Base-by-base conservation (phyloP, 139 green algal species). In the Coccomyxa sp. region DNA sequence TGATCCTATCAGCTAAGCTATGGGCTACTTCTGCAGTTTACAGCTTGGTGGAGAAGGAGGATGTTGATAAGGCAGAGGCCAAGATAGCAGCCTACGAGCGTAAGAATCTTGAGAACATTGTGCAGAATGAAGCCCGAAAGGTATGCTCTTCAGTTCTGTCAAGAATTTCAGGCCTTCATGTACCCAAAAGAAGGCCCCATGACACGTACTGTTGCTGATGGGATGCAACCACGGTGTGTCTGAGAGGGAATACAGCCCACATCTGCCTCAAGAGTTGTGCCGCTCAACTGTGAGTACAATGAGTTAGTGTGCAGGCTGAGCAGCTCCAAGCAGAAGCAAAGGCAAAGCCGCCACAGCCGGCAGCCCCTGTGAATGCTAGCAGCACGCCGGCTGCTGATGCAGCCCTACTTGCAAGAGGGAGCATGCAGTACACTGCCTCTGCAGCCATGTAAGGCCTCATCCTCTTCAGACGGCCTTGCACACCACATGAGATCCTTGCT, bases 41-140 rank as follows among this genome's bases (percentile, higher is more conserved):
- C 50, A 75, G 76, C 39, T 68, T 81, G 68, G 14, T 29, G 12
- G 76, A 81, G 39, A 68, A 68, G 0, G 38, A 37, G 7, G 37
- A 75, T 6, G 68, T 81, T 22, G 39, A 64, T 39, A 73, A 73
- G 1, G 80, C 54, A 41, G 85, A 89, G 69, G 35, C 58, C 36
- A 84, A 73, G 76, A 74, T 89, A 0, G 70, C 73, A 31, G 54
- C 69, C 18, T 89, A 89, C 77, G 37, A 83, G 36, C 38, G 36
- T n/a, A 29, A 55, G 34, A 88, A 89, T 34, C 77, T 68, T 24
- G 79, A 85, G 39, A 72, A 50, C 37, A 89, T 89, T 27, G 35
- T 79, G 9, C 35, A 35, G 1, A 87, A 86, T 74, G 80, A 88
- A 40, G 85, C 85, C 31, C 74, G 70, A 29, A 80, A 84, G 74